Base-by-base conservation (phyloP, 2,329 filamentous ascomycete species). In the Trichothecium roseum region DNA sequence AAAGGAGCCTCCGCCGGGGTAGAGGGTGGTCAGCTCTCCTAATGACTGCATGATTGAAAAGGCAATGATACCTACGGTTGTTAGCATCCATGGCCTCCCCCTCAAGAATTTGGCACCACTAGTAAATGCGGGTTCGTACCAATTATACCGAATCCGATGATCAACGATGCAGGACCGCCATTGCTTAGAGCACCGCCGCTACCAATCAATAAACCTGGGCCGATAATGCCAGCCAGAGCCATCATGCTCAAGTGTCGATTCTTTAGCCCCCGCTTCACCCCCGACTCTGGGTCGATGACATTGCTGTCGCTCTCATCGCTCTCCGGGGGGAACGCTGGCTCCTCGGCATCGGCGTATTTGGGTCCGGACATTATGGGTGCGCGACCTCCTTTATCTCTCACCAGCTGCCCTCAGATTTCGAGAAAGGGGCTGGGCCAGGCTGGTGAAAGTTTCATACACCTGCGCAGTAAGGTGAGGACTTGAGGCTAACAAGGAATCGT, bases 91-190 rank as follows among this genome's bases (percentile, higher is more conserved):
- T 18, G 13, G 14, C 12, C 7, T n/a, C n/a, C n/a, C n/a, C n/a
- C n/a, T n/a, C n/a, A n/a, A n/a, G n/a, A n/a, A n/a, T n/a, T n/a
- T n/a, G n/a, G n/a, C n/a, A n/a, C n/a, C n/a, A n/a, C n/a, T n/a
- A n/a, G 7, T 13, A 34, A 13, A 18, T n/a, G 24, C 13, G 8
- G 2, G 18, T 15, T 45, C 50, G 36, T 49, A 60, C 58, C 81
- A 43, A 85, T 80, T 18, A 84, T 60, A 8, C 68, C 73, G 44
- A 87, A 88, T 2, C 81, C 81, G 48, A 87, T 84, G 26, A 87
- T 54, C 33, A 85, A 57, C 0, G 80, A 76, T 0, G 79, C 82
- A 13, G 83, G 82, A 0, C 83, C 83, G 37, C 81, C 81, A 29
- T 67, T 72, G 10, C 71, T 64, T 17, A 88, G 60, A 0, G 82